Percentiles rank a stretch among this genome's conserved stretches.
Conservation (phyloP, 306 rosid species). For the Urtica urens region DNA sequence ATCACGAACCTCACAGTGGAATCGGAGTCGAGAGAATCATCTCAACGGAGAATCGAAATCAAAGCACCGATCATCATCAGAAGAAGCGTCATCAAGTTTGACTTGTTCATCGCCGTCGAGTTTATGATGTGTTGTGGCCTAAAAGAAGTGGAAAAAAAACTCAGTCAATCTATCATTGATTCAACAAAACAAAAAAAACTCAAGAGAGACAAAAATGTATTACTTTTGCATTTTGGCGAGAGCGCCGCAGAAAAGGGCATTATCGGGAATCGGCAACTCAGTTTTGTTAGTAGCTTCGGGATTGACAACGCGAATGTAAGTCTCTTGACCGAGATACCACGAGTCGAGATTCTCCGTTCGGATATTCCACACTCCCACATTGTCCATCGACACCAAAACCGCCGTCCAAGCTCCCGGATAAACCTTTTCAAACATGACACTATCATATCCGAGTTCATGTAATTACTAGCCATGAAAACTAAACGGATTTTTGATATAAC, state of each 20-base stretch:
- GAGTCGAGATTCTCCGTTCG: constrained; percentile 90
- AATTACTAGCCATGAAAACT: not conserved
- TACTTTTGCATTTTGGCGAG: constrained; percentile 66
- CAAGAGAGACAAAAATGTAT: constrained; percentile 16
- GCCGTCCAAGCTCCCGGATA: constrained; percentile 98
- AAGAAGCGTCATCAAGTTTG: constrained; percentile 33
- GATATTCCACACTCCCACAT: constrained; percentile 87
- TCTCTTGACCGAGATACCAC: constrained; percentile 98
- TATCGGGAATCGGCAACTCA: constrained; percentile 74
- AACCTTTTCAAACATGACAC: constrained; percentile 40
- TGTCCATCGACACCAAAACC: constrained; percentile 78
- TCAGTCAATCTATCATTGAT: not conserved
- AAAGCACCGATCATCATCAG: constrained; percentile 26
- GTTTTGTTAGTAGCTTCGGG: constrained; percentile 86
- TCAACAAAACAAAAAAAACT: not conserved
- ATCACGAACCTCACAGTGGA: not conserved
- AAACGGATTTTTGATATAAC: too few species aligned
- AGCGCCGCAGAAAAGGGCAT: constrained; percentile 75
- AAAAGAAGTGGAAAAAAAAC: constrained; percentile 18
- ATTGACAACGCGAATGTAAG: constrained; percentile 70
- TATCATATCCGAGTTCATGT: not conserved
- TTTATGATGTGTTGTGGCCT: constrained; percentile 59
- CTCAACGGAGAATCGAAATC: constrained; percentile 1
- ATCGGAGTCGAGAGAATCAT: not conserved
- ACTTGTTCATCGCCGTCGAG: constrained; percentile 20